These are phyloP conservation scores for Pneumocystis oryctolagi DNA, from an alignment of 1,139 yeast species.

Conservation along the genomic window DNA sequence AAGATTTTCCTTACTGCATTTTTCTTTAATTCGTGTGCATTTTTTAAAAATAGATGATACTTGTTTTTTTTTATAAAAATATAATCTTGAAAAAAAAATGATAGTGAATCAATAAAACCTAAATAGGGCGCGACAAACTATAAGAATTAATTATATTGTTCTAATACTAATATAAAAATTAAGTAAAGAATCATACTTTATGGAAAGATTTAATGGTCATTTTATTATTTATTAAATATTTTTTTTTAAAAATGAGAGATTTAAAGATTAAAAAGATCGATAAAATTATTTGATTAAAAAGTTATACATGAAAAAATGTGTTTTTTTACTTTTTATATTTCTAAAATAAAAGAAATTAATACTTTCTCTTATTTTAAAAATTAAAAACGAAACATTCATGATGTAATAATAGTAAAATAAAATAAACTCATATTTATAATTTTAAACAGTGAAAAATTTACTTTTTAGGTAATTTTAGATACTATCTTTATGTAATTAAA, in stretches of 20 bases:
- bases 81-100: background rate
- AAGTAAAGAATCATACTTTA: background rate
- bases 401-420: too few species aligned
- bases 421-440: too few species aligned
- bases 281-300: too few species aligned
- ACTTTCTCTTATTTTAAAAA: too few species aligned
- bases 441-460: too few species aligned
- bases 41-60: background rate
- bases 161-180: background rate
- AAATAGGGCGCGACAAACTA: background rate
- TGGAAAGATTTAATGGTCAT: background rate
- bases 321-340: too few species aligned
- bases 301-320: too few species aligned
- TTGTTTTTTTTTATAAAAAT: background rate
- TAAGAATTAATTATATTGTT: background rate
- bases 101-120: background rate
- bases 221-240: background rate
- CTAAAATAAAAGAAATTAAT: too few species aligned
- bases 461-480: too few species aligned
- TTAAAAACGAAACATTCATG: too few species aligned
- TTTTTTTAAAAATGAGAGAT: background rate
- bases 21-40: background rate
- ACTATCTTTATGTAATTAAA: too few species aligned
- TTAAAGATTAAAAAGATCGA: background rate
- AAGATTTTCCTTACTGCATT: background rate